phyloP scores from a whole-genome alignment of 441 rosid species.

The Kokia cookei region DNA sequence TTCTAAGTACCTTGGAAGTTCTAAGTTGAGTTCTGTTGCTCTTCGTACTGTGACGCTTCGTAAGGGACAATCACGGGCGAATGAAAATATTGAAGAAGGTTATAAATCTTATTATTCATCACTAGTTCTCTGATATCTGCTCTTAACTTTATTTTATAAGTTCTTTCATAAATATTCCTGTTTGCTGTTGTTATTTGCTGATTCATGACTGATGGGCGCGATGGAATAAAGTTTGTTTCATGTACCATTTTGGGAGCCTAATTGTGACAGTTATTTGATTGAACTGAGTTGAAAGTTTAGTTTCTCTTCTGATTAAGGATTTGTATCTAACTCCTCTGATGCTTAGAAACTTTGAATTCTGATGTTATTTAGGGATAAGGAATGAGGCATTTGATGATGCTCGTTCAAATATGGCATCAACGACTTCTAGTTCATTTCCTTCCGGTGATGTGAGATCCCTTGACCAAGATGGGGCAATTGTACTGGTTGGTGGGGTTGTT shows the following conservation, averaged over 20 bases:
- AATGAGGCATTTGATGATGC: slow-evolving; percentile 75
- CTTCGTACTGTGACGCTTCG: slow-evolving; percentile 81
- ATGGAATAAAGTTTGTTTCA: background rate
- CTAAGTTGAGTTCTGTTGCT: slow-evolving; percentile 70
- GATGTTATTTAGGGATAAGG: slow-evolving; percentile 48
- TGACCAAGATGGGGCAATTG: slow-evolving; percentile 59
- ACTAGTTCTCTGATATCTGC: background rate
- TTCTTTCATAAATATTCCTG: background rate
- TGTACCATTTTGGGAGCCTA: background rate
- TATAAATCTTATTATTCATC: slow-evolving; percentile 15
- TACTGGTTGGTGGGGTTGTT: slow-evolving; percentile 38
- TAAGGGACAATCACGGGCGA: slow-evolving; percentile 82
- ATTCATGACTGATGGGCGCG: background rate
- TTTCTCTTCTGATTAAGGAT: background rate
- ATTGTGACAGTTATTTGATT: background rate
- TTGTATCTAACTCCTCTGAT: slow-evolving; percentile 4
- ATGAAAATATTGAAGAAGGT: slow-evolving; percentile 93
- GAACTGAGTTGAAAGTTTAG: background rate
- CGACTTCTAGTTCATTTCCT: slow-evolving; percentile 40
- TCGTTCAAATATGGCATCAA: slow-evolving; percentile 47
- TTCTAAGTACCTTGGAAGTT: slow-evolving; percentile 78
- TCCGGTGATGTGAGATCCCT: slow-evolving; percentile 46
- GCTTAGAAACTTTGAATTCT: slow-evolving; percentile 13
- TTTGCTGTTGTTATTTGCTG: background rate
- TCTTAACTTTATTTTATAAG: background rate